Evolutionary conservation across 2,329 filamentous ascomycete genomes (phyloP).

Genomic region (Pseudogymnoascus sp.): DNA sequence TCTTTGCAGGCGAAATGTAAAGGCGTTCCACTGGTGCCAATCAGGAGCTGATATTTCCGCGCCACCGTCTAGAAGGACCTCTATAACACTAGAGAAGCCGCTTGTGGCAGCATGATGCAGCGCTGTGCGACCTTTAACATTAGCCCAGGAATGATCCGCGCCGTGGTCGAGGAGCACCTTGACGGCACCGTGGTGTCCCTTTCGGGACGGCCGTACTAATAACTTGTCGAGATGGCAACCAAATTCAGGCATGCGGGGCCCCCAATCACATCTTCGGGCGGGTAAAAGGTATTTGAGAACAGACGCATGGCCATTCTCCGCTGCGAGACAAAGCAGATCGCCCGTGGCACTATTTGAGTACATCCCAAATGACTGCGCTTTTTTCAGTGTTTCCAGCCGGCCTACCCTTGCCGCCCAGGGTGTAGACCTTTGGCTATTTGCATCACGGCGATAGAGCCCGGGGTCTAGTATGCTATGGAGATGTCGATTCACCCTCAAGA

Average conservation of each 20-base stretch:
- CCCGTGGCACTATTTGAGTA: not conserved
- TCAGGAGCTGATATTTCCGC: not conserved
- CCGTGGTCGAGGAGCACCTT: not conserved
- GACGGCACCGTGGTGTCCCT: not conserved
- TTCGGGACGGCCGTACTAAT: not conserved
- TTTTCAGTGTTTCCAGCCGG: not conserved
- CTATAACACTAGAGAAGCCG: not conserved
- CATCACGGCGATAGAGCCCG: not conserved
- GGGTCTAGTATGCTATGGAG: not conserved
- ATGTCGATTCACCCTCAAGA: not conserved
- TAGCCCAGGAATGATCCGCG: not conserved
- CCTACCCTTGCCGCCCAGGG: not conserved
- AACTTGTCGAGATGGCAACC: not conserved
- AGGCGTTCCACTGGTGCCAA: not conserved
- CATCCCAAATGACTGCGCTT: not conserved
- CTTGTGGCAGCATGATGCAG: not conserved
- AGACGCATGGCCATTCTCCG: not conserved
- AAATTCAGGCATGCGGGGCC: not conserved
- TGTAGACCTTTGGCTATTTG: not conserved
- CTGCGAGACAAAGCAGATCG: not conserved
- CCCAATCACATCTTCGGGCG: not conserved
- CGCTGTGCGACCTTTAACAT: not conserved
- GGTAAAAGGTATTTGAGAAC: not conserved
- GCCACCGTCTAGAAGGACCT: not conserved
- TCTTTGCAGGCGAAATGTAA: not conserved